Evolutionary conservation across 2,329 filamentous ascomycete genomes (phyloP), one percentile per base, ranked within the genome.

Genomic region (Aaosphaeria pasadenensis): DNA sequence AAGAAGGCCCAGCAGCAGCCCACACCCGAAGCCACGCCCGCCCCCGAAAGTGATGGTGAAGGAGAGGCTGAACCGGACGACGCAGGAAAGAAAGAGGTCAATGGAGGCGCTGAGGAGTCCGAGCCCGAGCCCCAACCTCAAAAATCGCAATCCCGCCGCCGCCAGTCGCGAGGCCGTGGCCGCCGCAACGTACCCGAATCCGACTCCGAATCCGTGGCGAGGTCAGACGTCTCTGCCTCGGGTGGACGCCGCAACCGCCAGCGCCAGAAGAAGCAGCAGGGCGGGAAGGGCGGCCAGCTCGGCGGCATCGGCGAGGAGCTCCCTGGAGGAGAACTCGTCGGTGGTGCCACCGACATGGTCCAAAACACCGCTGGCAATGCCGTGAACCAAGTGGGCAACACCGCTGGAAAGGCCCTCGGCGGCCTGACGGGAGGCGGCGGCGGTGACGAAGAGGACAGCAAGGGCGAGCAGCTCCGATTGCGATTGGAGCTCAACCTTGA

Each of bases 401-500:
- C 64, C 9, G 65, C 58, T 29, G 69, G 71, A 42, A 73, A 77
- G 56, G 72, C 75, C 9, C 66, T 77, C 6, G 74, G 74, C 44
- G 76, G 75, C 24, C 58, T 77, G 48, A 77, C 75, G 11, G 75
- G 75, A 29, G 73, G 73, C 30, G 61, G 67, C 49, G 36, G 41
- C 6, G 28, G 38, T 9, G 31, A 48, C 29, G 58, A 57, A 13
- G 63, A 63, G 2, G 59, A 65, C 43, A 55, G 53, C 42, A 71
- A 73, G 55, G 76, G 72, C 51, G 75, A 77, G 62, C 75, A 81
- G 58, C 71, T 84, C 54, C 77, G 80, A 56, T 58, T 84, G 66
- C 72, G 79, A 56, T 59, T 84, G 53, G 81, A 84, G 56, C 68
- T 84, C 55, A 84, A 84, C 58, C 69, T 84, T 51, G 81, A 84